A percentile compares a stretch with the other conserved stretches of the same genome.
These are phyloP conservation scores for Fusarium sp. DNA, from an alignment of 2,329 filamentous ascomycete species.

Conservation along the genomic window DNA sequence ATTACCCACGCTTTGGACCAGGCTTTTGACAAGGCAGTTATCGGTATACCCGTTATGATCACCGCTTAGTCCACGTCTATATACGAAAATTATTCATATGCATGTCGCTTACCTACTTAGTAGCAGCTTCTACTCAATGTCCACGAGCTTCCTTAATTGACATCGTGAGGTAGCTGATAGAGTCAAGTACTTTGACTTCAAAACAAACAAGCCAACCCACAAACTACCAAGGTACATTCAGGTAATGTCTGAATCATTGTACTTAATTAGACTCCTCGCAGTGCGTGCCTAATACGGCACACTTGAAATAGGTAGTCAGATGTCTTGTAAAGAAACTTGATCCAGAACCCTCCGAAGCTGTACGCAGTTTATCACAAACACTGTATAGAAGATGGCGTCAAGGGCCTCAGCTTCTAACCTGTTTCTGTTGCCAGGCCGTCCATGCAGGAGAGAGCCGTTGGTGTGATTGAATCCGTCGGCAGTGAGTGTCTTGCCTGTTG, in stretches of 20 bases:
- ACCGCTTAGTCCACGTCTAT: conserved; percentile 9
- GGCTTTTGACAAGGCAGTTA: conserved; percentile 26
- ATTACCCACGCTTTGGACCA: neutral
- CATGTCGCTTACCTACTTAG: neutral
- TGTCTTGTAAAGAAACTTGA: conserved; percentile 16
- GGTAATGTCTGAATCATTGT: neutral
- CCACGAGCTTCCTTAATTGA: neutral
- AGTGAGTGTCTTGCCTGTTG: conserved; percentile 4
- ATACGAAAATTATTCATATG: conserved; percentile 18
- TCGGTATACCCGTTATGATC: conserved; percentile 5
- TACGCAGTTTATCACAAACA: conserved; percentile 19
- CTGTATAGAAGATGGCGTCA: conserved; percentile 35
- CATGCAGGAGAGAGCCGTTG: conserved; percentile 15
- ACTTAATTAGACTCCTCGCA: conserved; percentile 10
- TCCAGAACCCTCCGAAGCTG: neutral
- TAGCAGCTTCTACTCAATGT: neutral
- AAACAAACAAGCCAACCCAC: neutral
- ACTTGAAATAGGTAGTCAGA: neutral
- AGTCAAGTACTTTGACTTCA: neutral
- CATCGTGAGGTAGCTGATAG: neutral
- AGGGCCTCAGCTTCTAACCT: conserved; percentile 19
- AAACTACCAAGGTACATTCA: neutral
- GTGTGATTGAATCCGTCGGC: conserved; percentile 17
- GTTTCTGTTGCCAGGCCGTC: conserved; percentile 3
- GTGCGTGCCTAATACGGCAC: conserved; percentile 22